A percentile compares a stretch with the other conserved stretches of the same genome.
These are phyloP conservation scores for Ceratocystis colombiana DNA, from an alignment of 2,329 filamentous ascomycete species.

Conservation along the genomic window DNA sequence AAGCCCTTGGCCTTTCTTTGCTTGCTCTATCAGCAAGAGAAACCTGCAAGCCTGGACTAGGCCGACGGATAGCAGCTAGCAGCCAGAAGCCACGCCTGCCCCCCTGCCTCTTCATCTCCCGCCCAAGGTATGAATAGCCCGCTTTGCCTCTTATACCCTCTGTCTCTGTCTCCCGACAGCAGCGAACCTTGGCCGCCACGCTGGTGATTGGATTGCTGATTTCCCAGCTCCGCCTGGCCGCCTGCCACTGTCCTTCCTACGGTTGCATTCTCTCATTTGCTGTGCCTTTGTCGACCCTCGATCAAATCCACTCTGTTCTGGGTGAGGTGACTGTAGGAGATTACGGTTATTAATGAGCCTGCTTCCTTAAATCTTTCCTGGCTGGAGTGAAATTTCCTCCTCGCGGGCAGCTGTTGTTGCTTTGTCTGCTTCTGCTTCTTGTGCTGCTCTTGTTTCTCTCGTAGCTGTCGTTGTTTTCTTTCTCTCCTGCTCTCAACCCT, in stretches of 20 bases:
- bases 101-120: conserved; percentile 3
- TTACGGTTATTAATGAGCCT: conserved; percentile 1
- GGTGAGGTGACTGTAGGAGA: conserved; percentile 2
- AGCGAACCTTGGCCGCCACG: conserved; percentile 2
- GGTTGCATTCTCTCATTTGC: conserved; percentile 11
- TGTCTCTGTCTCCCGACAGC: background rate
- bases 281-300: background rate
- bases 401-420: background rate
- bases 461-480: background rate
- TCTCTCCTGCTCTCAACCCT: background rate
- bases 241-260: conserved; percentile 3
- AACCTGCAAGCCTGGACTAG: too few relatives aligned
- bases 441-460: background rate
- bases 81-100: background rate
- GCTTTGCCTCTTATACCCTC: background rate
- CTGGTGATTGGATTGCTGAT: background rate
- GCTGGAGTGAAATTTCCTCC: background rate
- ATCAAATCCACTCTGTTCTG: background rate
- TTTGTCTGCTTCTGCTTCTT: background rate
- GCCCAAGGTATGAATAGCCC: background rate
- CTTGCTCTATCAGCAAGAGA: too few relatives aligned
- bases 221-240: background rate
- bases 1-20: too few relatives aligned
- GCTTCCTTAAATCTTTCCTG: background rate
- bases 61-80: too few relatives aligned